Evolutionary conservation across 2,329 filamentous ascomycete species (phyloP), one percentile per base, ranked within the genome.

Genomic region (Alternaria panax): DNA sequence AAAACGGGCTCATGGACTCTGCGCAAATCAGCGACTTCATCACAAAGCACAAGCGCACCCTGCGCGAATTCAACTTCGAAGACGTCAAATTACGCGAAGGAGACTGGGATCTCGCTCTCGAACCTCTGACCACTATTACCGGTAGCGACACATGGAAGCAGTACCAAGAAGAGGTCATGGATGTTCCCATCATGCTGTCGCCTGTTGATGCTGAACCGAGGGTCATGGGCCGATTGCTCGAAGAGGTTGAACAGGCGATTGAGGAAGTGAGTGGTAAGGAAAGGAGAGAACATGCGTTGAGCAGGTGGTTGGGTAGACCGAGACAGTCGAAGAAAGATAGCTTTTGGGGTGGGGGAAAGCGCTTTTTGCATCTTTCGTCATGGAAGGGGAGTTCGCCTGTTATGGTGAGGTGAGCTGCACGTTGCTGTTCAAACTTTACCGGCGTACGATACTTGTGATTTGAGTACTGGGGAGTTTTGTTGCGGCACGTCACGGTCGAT

Each of bases 91-190:
- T 96, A 42, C 84, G 87, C 51, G 84, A 86, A 60, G 92, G 90
- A 27, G 89, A 83, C 57, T 96, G 92, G 92, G 90, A 95, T 59
- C 89, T 93, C 28, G 92, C 92, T 0, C 84, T 96, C n/a, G 86
- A 88, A 38, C 90, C 91, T 2, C 80, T 96, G 57, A 87, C 85
- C 25, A 66, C 71, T 71, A 82, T 72, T 48, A 75, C 75, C 11
- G 73, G 77, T 51, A 69, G 71, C 75, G 78, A 81, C 63, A 79
- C 67, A 16, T 79, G 77, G 77, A 78, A 78, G 66, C 59, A 64
- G 74, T 69, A 82, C 75, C 63, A 80, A 67, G 63, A 77, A 51
- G 78, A 79, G 56, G 73, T 78, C 51, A 79, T 79, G 78, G 78
- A 80, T 53, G 77, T 79, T 20, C 78, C 78, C 0, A 72, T 80